Evolutionary conservation across 768 basidiomycete species (phyloP).

Genomic region (Termitomyces sp.): DNA sequence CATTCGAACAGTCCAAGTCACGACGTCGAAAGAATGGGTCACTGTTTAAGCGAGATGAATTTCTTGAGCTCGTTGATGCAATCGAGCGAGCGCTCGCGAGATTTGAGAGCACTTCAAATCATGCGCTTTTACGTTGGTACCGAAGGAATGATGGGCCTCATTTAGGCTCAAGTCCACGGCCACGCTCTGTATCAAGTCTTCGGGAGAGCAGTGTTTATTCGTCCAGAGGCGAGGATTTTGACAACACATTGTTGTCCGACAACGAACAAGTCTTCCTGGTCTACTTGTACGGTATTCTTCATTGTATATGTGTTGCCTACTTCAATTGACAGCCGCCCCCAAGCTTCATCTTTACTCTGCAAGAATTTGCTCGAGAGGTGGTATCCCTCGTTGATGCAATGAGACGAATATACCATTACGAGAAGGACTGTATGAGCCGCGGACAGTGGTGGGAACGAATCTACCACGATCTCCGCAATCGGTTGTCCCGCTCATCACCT

Average conservation of each 20-base stretch:
- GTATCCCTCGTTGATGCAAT: constrained; percentile 82
- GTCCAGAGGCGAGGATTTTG: constrained; percentile 24
- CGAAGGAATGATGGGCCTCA: constrained; percentile 42
- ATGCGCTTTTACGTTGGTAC: constrained; percentile 78
- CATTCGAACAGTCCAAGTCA: constrained; percentile 52
- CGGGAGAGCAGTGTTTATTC: constrained; percentile 14
- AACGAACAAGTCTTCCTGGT: constrained; percentile 86
- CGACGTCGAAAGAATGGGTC: constrained; percentile 28
- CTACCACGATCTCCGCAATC: constrained; percentile 21
- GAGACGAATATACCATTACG: constrained; percentile 70
- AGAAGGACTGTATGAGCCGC: constrained; percentile 44
- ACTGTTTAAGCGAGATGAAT: constrained; percentile 53
- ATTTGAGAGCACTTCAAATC: constrained; percentile 83
- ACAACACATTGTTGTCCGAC: constrained; percentile 48
- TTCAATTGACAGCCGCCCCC: constrained; percentile 3
- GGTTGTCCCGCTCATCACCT: constrained; percentile 1
- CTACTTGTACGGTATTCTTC: constrained; percentile 74
- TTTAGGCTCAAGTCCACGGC: constrained; percentile 13
- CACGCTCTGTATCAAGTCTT: constrained; percentile 23
- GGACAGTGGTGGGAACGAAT: constrained; percentile 39
- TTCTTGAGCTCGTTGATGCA: constrained; percentile 57
- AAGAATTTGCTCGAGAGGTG: constrained; percentile 89
- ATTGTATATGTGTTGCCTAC: background rate
- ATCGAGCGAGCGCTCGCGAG: constrained; percentile 69
- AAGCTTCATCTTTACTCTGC: constrained; percentile 94